phyloP scores from a whole-genome alignment of 139 green algal species.

The Ettlia oleoabundans region DNA sequence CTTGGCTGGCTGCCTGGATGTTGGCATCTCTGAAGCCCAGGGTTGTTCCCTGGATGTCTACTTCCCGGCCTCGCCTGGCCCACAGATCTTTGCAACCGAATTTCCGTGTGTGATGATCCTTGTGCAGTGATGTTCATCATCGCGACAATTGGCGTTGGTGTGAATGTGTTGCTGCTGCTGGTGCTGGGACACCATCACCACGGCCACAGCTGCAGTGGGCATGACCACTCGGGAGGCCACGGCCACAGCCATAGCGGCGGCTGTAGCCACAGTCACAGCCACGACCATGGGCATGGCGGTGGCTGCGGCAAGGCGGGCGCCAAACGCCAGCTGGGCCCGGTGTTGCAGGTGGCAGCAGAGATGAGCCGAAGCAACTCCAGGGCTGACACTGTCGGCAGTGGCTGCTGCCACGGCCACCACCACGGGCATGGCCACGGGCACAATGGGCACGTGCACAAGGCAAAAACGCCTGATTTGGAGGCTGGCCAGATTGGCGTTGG shows the following conservation, averaged over 20 bases:
- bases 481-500: background rate
- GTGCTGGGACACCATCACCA: conserved; percentile 63
- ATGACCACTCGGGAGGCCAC: conserved; percentile 28
- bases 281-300: conserved; percentile 30
- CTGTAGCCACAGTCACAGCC: background rate
- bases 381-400: background rate
- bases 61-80: too few species aligned
- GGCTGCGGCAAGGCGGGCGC: conserved; percentile 8
- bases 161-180: conserved; percentile 80
- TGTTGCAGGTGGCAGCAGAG: conserved; percentile 1
- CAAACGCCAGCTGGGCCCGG: conserved; percentile 18
- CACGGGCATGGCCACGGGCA: background rate
- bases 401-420: background rate
- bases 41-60: background rate
- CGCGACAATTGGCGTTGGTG: conserved; percentile 72
- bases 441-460: background rate
- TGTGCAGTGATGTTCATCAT: conserved; percentile 88
- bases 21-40: background rate
- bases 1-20: background rate
- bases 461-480: background rate
- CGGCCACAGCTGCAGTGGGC: conserved; percentile 44
- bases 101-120: too few species aligned
- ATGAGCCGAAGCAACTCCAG: background rate
- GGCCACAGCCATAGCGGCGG: background rate
- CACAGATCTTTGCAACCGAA: too few species aligned